Conservation (phyloP, 2,329 filamentous ascomycete species). For the Beauveria caledonica region DNA sequence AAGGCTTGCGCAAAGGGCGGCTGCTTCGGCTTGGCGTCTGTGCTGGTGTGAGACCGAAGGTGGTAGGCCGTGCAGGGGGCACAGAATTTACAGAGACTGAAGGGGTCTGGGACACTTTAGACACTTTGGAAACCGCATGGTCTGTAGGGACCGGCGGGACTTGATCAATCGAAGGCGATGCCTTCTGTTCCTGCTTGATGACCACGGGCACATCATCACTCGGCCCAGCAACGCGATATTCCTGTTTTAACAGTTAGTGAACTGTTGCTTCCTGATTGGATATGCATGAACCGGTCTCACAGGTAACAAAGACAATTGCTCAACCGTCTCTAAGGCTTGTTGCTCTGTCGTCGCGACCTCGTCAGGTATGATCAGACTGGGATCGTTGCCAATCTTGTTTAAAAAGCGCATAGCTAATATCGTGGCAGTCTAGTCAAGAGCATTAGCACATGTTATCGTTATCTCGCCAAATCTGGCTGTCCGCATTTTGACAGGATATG, state of each 20-base stretch:
- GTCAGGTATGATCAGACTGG: neutral
- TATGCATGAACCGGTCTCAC: neutral
- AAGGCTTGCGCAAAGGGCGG: neutral
- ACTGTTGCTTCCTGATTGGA: too few relatives aligned
- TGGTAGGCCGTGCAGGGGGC: neutral
- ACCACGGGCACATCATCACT: neutral
- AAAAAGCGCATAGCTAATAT: constrained; percentile 11
- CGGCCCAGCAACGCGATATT: neutral
- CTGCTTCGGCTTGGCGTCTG: neutral
- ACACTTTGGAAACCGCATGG: neutral
- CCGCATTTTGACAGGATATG: too few relatives aligned
- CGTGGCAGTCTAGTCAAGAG: constrained; percentile 1
- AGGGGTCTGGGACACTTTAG: neutral
- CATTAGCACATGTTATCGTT: constrained; percentile 8
- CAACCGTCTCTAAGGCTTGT: neutral
- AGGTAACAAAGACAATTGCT: neutral
- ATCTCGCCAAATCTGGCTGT: too few relatives aligned
- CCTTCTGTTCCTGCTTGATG: neutral
- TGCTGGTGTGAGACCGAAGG: neutral
- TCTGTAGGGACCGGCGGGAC: neutral
- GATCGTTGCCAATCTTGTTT: neutral
- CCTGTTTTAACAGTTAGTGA: neutral
- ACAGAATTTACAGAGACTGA: neutral
- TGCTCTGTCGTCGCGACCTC: neutral
- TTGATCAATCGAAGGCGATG: neutral